Conservation (phyloP, 2,329 filamentous ascomycete genomes). For the Tolypocladium amazonense region DNA sequence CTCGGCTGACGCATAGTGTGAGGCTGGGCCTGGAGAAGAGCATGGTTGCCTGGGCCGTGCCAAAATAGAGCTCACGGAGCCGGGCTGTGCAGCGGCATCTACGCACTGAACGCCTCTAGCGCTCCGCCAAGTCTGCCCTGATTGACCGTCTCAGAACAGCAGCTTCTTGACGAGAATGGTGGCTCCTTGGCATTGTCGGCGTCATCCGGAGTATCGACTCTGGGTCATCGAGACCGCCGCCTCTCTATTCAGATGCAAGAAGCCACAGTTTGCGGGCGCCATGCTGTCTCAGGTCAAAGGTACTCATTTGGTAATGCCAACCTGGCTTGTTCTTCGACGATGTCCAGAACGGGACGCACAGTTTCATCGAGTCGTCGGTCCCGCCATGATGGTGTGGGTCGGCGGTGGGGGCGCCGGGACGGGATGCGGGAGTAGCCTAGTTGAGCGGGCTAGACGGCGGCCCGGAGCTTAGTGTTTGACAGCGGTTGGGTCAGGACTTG, state of each 20-base stretch:
- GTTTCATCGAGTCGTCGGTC: not conserved
- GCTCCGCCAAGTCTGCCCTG: not conserved
- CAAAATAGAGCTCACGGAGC: not conserved
- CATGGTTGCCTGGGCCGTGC: not conserved
- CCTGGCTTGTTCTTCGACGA: no score
- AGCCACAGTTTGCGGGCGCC: not conserved
- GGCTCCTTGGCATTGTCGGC: not conserved
- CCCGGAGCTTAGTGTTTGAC: not conserved
- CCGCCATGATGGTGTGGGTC: not conserved
- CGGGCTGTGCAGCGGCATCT: not conserved
- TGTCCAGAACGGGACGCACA: not conserved
- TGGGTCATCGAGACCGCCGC: no score
- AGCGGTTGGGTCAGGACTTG: not conserved
- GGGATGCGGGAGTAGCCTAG: constrained; percentile 4
- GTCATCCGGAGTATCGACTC: no score
- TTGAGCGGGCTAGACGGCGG: not conserved
- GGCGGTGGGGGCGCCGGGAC: not conserved
- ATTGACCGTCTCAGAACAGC: not conserved
- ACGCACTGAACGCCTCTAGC: not conserved
- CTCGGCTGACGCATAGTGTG: not conserved
- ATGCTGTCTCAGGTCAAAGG: not conserved
- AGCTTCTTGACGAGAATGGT: no score
- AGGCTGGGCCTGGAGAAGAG: not conserved
- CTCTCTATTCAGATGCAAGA: not conserved
- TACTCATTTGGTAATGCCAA: not conserved